A percentile compares a stretch with the other conserved stretches of the same genome.
Conservation (phyloP, 129 eudicot genomes). For the Flaveria brownii region DNA sequence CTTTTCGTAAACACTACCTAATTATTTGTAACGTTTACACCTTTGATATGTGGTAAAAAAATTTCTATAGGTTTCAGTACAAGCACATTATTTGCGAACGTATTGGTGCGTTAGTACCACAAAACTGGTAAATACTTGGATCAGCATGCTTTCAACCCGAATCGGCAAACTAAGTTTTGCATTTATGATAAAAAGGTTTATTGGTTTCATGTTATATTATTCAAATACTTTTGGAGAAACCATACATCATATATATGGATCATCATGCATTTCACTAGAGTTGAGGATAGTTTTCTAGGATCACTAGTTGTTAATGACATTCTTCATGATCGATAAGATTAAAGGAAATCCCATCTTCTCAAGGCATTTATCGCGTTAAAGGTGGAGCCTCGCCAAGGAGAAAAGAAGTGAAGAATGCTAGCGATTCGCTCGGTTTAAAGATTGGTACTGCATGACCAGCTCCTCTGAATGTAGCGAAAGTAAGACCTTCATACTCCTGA, state of each 20-base stretch:
- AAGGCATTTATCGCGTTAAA: constrained; percentile 25
- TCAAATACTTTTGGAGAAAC: neutral
- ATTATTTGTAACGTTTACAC: too few relatives aligned
- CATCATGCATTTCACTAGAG: neutral
- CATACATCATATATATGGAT: neutral
- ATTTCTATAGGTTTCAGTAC: too few relatives aligned
- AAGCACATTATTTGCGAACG: too few relatives aligned
- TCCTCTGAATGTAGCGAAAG: constrained; percentile 91
- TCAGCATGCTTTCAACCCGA: neutral
- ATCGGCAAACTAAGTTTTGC: neutral
- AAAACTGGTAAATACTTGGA: neutral
- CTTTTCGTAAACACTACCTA: too few relatives aligned
- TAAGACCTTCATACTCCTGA: constrained; percentile 81
- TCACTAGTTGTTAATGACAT: neutral
- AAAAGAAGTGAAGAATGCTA: constrained; percentile 76
- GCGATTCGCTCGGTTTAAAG: constrained; percentile 77
- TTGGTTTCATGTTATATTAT: neutral
- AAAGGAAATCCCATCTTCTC: neutral
- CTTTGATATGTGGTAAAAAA: too few relatives aligned
- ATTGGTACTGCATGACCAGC: constrained; percentile 92
- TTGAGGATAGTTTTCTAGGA: neutral
- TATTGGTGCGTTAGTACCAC: too few relatives aligned
- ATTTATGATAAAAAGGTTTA: neutral
- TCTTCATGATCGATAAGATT: neutral
- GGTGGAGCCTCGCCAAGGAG: constrained; percentile 58